Conservation (phyloP, 2,329 filamentous ascomycete genomes). For the Pseudonectria foliicola region DNA sequence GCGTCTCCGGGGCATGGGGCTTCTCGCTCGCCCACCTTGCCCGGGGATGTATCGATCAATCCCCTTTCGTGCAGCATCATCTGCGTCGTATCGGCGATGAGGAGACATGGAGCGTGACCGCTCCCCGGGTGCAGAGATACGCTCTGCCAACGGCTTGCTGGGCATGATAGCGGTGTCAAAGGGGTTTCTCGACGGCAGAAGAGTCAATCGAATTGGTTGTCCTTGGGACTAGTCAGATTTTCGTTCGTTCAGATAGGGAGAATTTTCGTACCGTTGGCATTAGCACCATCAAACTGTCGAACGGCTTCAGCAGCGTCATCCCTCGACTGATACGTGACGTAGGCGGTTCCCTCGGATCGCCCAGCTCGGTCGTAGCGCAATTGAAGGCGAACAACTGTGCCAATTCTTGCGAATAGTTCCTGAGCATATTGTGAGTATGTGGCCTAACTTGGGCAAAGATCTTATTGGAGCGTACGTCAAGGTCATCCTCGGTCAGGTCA, state of each 20-base stretch:
- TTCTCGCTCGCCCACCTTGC: constrained; percentile 45
- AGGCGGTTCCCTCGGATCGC: constrained; percentile 78
- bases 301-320: constrained; percentile 70
- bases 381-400: constrained; percentile 59
- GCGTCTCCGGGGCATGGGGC: constrained; percentile 49
- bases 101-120: constrained; percentile 59
- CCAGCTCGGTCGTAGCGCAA: constrained; percentile 82
- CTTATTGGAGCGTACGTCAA: constrained; percentile 50
- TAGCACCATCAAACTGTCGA: constrained; percentile 78
- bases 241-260: background rate
- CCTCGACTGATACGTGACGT: constrained; percentile 67
- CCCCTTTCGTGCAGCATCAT: constrained; percentile 55
- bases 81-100: constrained; percentile 38
- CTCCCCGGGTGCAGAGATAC: constrained; percentile 47
- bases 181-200: constrained; percentile 54
- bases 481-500: constrained; percentile 77
- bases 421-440: constrained; percentile 32
- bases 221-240: constrained; percentile 34
- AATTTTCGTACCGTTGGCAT: constrained; percentile 61
- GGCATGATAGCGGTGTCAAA: constrained; percentile 51
- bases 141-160: constrained; percentile 51
- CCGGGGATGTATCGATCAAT: constrained; percentile 78
- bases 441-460: background rate
- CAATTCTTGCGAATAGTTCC: constrained; percentile 77
- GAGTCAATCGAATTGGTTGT: constrained; percentile 69